Base-by-base conservation (phyloP, 2,329 filamentous ascomycete genomes). In the Neofusicoccum kwambonambiense region DNA sequence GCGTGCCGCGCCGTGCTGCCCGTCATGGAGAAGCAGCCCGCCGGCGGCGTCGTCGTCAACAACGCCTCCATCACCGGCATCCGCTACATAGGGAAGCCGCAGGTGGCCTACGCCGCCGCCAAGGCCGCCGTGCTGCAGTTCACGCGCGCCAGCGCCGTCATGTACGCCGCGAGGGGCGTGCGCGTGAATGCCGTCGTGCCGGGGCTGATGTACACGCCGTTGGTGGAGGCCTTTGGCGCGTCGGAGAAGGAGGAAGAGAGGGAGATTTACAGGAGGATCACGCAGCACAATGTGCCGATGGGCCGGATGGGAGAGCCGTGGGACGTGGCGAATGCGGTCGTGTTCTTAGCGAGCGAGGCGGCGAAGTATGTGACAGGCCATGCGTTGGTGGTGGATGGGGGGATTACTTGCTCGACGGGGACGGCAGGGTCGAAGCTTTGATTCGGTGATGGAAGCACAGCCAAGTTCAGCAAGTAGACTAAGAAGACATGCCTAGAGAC, bases 181-280 rank as follows among this genome's bases (percentile, higher is more conserved):
- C 72, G 84, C 17, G 66, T 87, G 39, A 87, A 87, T 68, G 80
- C 80, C 0, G 82, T 87, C 0, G 81, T 86, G 0, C 85, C 85
- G 0, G 85, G 85, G 0, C 70, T 87, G 64, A 86, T 87, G 70
- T 77, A 86, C 62, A 87, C 85, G 15, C 68, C 69, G 22, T 51
- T 70, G 3, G 68, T 35, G 22, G 60, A 56, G 12, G 69, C 64
- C 41, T 64, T 51, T 51, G 49, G 31, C 27, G 31, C 49, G n/a
- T 35, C 15, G 9, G 35, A 37, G 34, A 19, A 22, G n/a, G 50
- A 39, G 50, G 50, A 42, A 11, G 52, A 61, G 35, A 3, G 52
- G 39, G 65, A 45, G 49, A 50, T 19, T 37, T 50, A n/a, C 6
- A 44, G 35, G 31, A 8, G 13, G 17, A 62, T 27, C 31, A 42